Evolutionary conservation across 164 flowering plant species (phyloP).

Genomic region (Annona squamosa): DNA sequence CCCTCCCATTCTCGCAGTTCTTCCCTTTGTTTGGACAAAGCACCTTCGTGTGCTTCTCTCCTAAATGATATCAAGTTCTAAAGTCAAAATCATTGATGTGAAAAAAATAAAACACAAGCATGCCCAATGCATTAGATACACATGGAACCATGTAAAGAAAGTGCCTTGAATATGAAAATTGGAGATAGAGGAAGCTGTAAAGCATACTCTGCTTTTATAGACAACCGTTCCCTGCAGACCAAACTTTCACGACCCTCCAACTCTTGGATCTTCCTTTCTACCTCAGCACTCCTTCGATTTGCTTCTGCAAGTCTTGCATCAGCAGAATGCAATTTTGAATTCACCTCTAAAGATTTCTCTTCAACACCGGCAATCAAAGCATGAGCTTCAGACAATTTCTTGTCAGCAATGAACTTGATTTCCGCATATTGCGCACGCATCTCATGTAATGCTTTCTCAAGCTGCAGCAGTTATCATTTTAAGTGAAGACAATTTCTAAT

Average conservation of each 20-base stretch:
- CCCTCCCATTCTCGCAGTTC: constrained; percentile 74
- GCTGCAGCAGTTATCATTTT: constrained; percentile 40
- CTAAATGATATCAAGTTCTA: constrained; percentile 25
- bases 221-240: constrained; percentile 49
- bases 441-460: constrained; percentile 73
- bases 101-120: neutral
- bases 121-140: neutral
- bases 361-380: constrained; percentile 42
- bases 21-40: constrained; percentile 53
- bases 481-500: neutral
- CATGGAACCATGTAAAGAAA: constrained; percentile 1
- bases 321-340: constrained; percentile 58
- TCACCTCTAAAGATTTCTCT: constrained; percentile 58
- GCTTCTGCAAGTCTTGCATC: constrained; percentile 83
- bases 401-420: constrained; percentile 42
- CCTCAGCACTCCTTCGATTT: constrained; percentile 54
- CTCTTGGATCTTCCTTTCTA: constrained; percentile 70
- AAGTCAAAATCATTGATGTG: neutral
- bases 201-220: constrained; percentile 68
- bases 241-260: constrained; percentile 67
- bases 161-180: neutral
- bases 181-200: neutral
- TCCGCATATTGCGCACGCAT: constrained; percentile 47
- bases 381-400: constrained; percentile 56
- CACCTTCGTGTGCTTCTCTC: constrained; percentile 58